Evolutionary conservation across 78 protist genomes (phyloP).

Genomic region (slime mould (Dictyostelium discoideum)): DNA sequence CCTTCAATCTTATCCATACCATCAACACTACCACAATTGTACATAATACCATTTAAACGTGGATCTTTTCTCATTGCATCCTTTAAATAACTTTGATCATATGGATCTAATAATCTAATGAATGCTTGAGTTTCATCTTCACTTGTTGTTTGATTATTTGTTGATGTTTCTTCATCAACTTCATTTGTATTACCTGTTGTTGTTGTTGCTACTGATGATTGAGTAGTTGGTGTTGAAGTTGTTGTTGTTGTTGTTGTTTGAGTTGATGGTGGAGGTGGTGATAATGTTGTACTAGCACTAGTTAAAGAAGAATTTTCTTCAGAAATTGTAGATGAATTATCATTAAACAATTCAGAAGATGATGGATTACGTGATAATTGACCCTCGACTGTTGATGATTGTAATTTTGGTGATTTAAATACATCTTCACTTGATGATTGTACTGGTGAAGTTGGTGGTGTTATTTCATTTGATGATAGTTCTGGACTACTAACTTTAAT

Average conservation of each 20-base stretch:
- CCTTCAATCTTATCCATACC: slow-evolving; percentile 86
- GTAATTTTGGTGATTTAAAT: slow-evolving; percentile 10
- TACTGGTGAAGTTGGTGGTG: slow-evolving; percentile 63
- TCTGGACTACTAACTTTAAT: not conserved
- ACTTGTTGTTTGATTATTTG: not conserved
- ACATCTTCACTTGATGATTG: slow-evolving; percentile 14
- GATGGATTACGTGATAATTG: not conserved
- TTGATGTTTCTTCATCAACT: slow-evolving; percentile 25
- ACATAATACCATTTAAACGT: slow-evolving; percentile 23
- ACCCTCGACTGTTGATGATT: slow-evolving; percentile 15
- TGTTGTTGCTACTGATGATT: not conserved
- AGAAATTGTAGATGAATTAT: not conserved
- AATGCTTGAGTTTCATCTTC: slow-evolving; percentile 77
- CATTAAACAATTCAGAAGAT: slow-evolving; percentile 1
- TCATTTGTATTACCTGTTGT: not conserved
- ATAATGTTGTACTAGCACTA: not conserved
- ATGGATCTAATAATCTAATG: slow-evolving; percentile 48
- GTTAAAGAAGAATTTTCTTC: not conserved
- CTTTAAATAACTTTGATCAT: slow-evolving; percentile 37
- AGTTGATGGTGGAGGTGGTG: not conserved
- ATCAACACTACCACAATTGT: slow-evolving; percentile 80
- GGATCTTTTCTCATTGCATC: slow-evolving; percentile 58
- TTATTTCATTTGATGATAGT: slow-evolving; percentile 19
- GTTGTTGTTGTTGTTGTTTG: not conserved
- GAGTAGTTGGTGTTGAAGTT: not conserved